A percentile compares a stretch with the other conserved stretches of the same genome.
Evolutionary conservation across 139 green algal species (phyloP).

Genomic region (Asterochloris sp.): DNA sequence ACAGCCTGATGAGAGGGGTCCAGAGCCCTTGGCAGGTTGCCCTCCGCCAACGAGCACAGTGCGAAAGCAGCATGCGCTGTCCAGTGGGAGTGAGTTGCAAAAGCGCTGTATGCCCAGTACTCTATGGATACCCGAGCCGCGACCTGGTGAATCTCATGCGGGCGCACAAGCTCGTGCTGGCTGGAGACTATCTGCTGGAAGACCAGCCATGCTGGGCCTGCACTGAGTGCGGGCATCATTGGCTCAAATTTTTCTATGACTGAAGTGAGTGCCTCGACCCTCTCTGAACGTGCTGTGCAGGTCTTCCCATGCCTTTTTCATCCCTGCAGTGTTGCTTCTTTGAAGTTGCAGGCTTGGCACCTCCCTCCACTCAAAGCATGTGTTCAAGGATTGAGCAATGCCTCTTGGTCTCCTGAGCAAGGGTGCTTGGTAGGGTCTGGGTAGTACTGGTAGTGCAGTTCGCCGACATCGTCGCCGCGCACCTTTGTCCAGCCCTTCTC

Average conservation of each 20-base stretch:
- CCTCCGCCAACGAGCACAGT: no score
- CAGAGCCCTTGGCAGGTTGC: no score
- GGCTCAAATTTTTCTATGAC: no score
- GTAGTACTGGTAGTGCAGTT: slow-evolving; percentile 87
- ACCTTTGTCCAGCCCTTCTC: slow-evolving; percentile 96
- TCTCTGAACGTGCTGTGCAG: no score
- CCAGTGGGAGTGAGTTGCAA: neutral
- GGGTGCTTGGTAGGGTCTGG: slow-evolving; percentile 14
- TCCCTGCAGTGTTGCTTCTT: no score
- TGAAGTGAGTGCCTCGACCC: no score
- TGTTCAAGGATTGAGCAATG: neutral
- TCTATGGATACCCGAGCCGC: slow-evolving; percentile 12
- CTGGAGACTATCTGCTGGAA: slow-evolving; percentile 8
- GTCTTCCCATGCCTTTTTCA: no score
- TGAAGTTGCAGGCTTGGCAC: no score
- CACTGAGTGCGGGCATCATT: neutral
- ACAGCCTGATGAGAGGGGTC: no score
- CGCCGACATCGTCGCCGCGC: slow-evolving; percentile 88
- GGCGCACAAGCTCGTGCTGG: slow-evolving; percentile 10
- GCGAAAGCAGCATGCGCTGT: slow-evolving; percentile 1
- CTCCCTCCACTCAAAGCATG: no score
- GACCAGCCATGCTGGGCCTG: slow-evolving; percentile 4
- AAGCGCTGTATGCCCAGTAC: neutral
- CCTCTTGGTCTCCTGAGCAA: neutral
- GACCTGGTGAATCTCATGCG: slow-evolving; percentile 5